Percentiles rank a stretch among this genome's conserved stretches.
Evolutionary conservation across 2,329 filamentous ascomycete species (phyloP).

Genomic region (Fusarium staphyleae): DNA sequence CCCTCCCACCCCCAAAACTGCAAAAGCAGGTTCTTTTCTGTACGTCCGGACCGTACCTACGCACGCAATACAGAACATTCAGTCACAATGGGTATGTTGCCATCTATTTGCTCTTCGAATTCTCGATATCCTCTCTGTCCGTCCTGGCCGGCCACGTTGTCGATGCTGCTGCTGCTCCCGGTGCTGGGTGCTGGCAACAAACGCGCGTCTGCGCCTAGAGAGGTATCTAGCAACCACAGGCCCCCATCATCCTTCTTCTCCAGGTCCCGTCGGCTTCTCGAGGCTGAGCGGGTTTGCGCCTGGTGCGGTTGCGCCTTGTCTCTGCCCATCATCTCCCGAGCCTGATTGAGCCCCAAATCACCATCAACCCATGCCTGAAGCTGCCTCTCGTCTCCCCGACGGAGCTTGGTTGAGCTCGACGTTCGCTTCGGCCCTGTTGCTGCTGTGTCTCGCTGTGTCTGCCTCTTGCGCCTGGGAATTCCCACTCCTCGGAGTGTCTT

Average conservation of each 20-base stretch:
- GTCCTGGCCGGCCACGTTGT: constrained; percentile 1
- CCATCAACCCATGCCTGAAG: constrained; percentile 34
- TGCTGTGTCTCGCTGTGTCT: constrained; percentile 28
- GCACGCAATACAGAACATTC: constrained; percentile 16
- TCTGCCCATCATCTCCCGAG: constrained; percentile 16
- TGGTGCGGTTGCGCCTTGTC: constrained; percentile 27
- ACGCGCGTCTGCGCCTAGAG: constrained; percentile 30
- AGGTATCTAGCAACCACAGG: constrained; percentile 18
- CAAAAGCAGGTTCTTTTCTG: constrained; percentile 34
- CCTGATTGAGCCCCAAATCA: constrained; percentile 32
- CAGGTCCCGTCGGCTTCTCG: constrained; percentile 7
- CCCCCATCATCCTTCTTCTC: constrained; percentile 12
- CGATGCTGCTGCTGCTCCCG: constrained; percentile 6
- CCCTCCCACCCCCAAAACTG: constrained; percentile 27
- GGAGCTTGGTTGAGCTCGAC: constrained; percentile 24
- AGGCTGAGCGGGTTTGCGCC: constrained; percentile 27
- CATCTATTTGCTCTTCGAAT: constrained; percentile 31
- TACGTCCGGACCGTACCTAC: background rate
- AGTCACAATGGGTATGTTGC: constrained; percentile 43
- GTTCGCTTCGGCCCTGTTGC: constrained; percentile 10
- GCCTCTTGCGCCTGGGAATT: constrained; percentile 24
- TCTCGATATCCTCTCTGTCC: background rate
- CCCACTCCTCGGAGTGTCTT: constrained; percentile 44
- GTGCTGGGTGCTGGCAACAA: constrained; percentile 17
- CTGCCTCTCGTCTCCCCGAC: constrained; percentile 17